These are phyloP conservation scores for Hevea brasiliensis DNA, from an alignment of 345 rosid species.

Conservation along the genomic window DNA sequence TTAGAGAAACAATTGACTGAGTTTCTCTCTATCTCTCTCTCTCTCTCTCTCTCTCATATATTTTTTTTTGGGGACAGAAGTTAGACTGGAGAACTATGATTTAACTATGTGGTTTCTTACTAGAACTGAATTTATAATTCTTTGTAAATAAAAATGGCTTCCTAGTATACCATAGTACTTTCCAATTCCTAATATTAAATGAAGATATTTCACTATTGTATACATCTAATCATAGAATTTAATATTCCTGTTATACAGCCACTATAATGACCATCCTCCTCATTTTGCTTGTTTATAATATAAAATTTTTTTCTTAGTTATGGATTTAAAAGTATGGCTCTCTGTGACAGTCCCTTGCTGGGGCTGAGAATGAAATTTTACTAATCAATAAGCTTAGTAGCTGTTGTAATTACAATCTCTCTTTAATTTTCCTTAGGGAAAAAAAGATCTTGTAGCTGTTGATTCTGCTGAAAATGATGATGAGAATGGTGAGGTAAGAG, in stretches of 20 bases:
- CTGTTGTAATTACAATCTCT: background rate
- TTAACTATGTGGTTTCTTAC: background rate
- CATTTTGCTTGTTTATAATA: background rate
- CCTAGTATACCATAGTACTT: background rate
- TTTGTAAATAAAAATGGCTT: background rate
- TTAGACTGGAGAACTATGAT: background rate
- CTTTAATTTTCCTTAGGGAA: conserved; percentile 51
- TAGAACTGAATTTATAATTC: background rate
- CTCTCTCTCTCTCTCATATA: too few species aligned
- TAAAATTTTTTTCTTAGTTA: background rate
- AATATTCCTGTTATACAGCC: background rate
- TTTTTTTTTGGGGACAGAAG: too few species aligned
- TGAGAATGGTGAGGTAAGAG: conserved; percentile 37
- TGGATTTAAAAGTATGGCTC: background rate
- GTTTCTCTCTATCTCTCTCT: too few species aligned
- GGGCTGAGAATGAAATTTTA: background rate
- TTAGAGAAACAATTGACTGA: too few species aligned
- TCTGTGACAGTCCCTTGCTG: too few species aligned
- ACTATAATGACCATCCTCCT: background rate
- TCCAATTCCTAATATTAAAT: background rate
- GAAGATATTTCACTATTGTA: background rate
- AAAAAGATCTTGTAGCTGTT: conserved; percentile 77
- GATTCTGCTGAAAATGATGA: conserved; percentile 58
- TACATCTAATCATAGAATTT: background rate
- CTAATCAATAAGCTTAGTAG: background rate